Percentiles rank a stretch among this genome's conserved stretches.
Conservation (phyloP, 78 protist genomes). For the Tieghemostelium lacteum region DNA sequence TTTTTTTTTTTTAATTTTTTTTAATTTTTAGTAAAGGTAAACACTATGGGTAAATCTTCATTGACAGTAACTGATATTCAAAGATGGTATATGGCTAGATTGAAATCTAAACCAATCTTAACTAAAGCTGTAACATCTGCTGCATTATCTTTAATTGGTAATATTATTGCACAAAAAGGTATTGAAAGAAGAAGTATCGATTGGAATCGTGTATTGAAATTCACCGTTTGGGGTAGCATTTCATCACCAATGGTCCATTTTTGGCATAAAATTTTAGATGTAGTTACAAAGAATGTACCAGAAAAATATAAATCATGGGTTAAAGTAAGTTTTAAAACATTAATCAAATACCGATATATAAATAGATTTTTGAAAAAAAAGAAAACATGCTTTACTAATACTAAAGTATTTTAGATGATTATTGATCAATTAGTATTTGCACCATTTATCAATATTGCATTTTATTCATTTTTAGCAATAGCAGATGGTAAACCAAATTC, state of each 20-base stretch:
- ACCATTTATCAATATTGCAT: constrained; percentile 71
- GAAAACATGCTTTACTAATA: no score
- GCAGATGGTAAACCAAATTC: constrained; percentile 69
- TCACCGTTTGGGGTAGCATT: constrained; percentile 68
- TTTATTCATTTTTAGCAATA: constrained; percentile 52
- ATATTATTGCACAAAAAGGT: constrained; percentile 55
- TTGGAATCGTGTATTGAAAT: constrained; percentile 52
- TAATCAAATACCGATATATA: neutral
- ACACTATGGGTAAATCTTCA: no score
- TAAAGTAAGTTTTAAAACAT: constrained; percentile 19
- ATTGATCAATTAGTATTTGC: constrained; percentile 73
- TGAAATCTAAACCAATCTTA: constrained; percentile 33
- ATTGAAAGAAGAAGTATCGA: constrained; percentile 61
- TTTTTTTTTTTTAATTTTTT: neutral
- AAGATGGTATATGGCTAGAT: constrained; percentile 51
- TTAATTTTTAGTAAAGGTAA: neutral
- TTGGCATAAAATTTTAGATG: constrained; percentile 69
- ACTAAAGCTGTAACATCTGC: constrained; percentile 69
- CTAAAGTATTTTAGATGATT: constrained; percentile 27
- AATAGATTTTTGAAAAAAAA: neutral
- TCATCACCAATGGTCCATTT: constrained; percentile 65
- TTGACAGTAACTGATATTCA: constrained; percentile 18
- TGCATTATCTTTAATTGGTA: constrained; percentile 29
- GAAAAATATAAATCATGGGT: constrained; percentile 37
- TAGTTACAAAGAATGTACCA: constrained; percentile 41